Percentiles rank a stretch among this genome's conserved stretches.
These are phyloP conservation scores for Coemansia sp. DNA, from an alignment of 192 early-diverging fungal genomes.

Conservation along the genomic window DNA sequence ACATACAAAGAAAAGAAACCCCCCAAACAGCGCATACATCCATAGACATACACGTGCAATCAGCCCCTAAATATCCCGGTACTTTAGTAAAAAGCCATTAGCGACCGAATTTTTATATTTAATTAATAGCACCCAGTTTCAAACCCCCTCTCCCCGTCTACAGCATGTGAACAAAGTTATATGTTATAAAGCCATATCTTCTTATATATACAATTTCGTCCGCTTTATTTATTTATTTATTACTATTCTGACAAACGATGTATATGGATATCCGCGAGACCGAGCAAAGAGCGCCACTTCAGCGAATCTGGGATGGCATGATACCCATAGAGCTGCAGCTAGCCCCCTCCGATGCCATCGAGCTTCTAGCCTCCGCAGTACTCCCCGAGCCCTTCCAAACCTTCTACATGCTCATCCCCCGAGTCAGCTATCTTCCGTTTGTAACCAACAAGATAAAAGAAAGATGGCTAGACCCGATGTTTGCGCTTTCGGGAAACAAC, in stretches of 20 bases:
- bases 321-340: slow-evolving; percentile 48
- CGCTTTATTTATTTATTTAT: not conserved
- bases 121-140: too few species aligned
- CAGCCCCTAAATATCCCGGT: not conserved
- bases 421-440: slow-evolving; percentile 46
- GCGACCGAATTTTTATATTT: not conserved
- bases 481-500: slow-evolving; percentile 22
- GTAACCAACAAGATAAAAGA: slow-evolving; percentile 25
- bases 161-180: too few species aligned
- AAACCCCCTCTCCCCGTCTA: too few species aligned
- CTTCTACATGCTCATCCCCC: slow-evolving; percentile 41
- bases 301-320: slow-evolving; percentile 38
- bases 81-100: not conserved
- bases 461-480: slow-evolving; percentile 46
- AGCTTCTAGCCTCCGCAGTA: slow-evolving; percentile 42
- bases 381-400: slow-evolving; percentile 52
- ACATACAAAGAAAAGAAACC: too few species aligned
- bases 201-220: too few species aligned
- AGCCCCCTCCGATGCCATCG: slow-evolving; percentile 39
- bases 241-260: too few species aligned
- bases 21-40: too few species aligned
- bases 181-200: too few species aligned
- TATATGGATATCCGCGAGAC: slow-evolving; percentile 1
- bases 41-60: slow-evolving; percentile 1
- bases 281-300: slow-evolving; percentile 15